A percentile compares a stretch with the other conserved stretches of the same genome.
These are phyloP conservation scores for Thraustochytrium sp. DNA, from an alignment of 352 stramenopile genomes.

Conservation along the genomic window DNA sequence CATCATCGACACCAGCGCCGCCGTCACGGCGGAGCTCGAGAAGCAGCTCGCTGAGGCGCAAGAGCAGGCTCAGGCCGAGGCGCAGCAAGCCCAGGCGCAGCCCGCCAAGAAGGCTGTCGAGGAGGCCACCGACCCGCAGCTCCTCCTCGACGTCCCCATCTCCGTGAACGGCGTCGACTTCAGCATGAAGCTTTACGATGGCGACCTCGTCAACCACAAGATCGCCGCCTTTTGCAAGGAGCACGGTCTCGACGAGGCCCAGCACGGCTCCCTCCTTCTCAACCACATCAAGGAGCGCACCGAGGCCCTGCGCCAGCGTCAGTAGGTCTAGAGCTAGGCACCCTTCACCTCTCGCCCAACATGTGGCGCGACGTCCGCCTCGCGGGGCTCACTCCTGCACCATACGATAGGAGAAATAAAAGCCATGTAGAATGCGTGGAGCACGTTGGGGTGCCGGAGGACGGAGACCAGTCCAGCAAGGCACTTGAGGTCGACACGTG, in stretches of 20 bases:
- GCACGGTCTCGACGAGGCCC: constrained; percentile 3
- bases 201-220: constrained; percentile 14
- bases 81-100: not conserved
- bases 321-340: too few species aligned
- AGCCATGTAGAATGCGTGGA: too few species aligned
- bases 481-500: too few species aligned
- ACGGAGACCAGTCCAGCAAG: too few species aligned
- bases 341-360: too few species aligned
- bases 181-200: constrained; percentile 38
- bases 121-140: not conserved
- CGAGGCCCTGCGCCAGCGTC: constrained; percentile 16
- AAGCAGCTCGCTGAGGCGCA: not conserved
- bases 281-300: constrained; percentile 29
- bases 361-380: too few species aligned
- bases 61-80: not conserved
- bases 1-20: constrained; percentile 29
- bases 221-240: constrained; percentile 26
- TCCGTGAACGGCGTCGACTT: constrained; percentile 25
- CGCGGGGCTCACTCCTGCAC: too few species aligned
- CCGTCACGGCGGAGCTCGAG: not conserved
- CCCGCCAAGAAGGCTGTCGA: not conserved
- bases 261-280: not conserved
- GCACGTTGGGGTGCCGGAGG: too few species aligned
- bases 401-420: too few species aligned
- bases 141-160: constrained; percentile 41